Percentiles rank a stretch among this genome's conserved stretches.
phyloP scores from a whole-genome alignment of 345 rosid species.

The Kandelia obovata region DNA sequence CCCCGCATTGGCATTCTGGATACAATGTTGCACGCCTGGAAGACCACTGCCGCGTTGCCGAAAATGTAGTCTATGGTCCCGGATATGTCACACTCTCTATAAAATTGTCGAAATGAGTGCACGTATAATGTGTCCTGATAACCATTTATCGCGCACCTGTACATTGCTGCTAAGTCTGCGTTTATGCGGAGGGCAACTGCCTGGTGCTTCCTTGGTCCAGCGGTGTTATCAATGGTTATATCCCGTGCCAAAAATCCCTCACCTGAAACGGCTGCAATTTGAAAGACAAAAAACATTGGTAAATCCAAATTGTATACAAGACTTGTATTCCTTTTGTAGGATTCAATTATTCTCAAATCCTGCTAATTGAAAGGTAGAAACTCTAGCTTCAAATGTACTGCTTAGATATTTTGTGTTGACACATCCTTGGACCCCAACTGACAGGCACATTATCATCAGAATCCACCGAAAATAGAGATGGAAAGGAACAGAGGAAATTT shows the following conservation, averaged over 20 bases:
- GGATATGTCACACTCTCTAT: constrained; percentile 67
- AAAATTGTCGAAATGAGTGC: constrained; percentile 75
- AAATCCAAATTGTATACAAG: no score
- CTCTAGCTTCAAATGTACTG: neutral
- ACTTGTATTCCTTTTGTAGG: no score
- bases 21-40: constrained; percentile 65
- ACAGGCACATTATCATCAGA: neutral
- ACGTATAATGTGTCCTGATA: constrained; percentile 69
- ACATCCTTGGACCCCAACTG: no score
- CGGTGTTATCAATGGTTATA: constrained; percentile 60
- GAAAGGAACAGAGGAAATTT: neutral
- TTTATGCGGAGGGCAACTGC: constrained; percentile 72
- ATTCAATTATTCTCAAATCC: no score
- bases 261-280: constrained; percentile 59
- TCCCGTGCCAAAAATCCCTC: constrained; percentile 79
- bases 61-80: constrained; percentile 76
- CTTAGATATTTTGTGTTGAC: no score
- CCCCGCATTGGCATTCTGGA: constrained; percentile 62
- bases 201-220: constrained; percentile 75
- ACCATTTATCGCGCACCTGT: constrained; percentile 54
- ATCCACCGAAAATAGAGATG: neutral
- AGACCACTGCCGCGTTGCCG: constrained; percentile 70
- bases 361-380: no score
- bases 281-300: neutral
- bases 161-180: constrained; percentile 68